Percentiles rank a stretch among this genome's conserved stretches.
These are phyloP conservation scores for Penicillium palitans DNA, from an alignment of 2,329 filamentous ascomycete genomes.

Conservation along the genomic window DNA sequence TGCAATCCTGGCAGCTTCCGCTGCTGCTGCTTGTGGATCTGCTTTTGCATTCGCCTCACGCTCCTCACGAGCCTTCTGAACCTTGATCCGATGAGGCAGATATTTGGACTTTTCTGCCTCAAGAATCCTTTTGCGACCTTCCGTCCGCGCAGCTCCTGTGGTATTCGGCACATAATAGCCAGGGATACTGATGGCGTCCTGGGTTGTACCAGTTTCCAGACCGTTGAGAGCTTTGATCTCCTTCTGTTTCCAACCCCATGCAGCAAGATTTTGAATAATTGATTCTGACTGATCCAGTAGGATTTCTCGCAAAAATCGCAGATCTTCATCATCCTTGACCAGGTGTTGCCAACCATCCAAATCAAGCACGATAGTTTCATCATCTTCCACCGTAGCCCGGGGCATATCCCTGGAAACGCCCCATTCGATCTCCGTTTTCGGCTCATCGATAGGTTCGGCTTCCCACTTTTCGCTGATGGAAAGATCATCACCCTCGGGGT, in stretches of 20 bases:
- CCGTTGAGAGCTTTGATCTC: slow-evolving; percentile 69
- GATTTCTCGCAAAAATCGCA: slow-evolving; percentile 56
- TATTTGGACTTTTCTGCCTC: slow-evolving; percentile 99
- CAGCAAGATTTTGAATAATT: slow-evolving; percentile 57
- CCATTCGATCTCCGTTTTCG: slow-evolving; percentile 57
- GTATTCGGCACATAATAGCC: slow-evolving; percentile 81
- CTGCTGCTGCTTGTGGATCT: slow-evolving; percentile 64
- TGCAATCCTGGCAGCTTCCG: slow-evolving; percentile 70
- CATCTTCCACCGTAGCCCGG: slow-evolving; percentile 65
- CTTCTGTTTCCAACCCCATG: slow-evolving; percentile 72
- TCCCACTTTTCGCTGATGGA: slow-evolving; percentile 31
- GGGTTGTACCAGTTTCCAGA: slow-evolving; percentile 56
- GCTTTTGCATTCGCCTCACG: slow-evolving; percentile 71
- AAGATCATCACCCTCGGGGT: slow-evolving; percentile 8
- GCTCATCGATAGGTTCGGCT: slow-evolving; percentile 32
- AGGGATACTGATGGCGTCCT: slow-evolving; percentile 56
- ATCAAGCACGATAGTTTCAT: slow-evolving; percentile 63
- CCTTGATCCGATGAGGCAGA: slow-evolving; percentile 93
- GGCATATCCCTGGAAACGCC: slow-evolving; percentile 61
- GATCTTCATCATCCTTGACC: slow-evolving; percentile 68
- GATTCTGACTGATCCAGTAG: slow-evolving; percentile 50
- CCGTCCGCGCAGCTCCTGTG: slow-evolving; percentile 84
- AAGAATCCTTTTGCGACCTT: slow-evolving; percentile 91
- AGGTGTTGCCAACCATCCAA: slow-evolving; percentile 69
- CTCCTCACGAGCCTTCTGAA: slow-evolving; percentile 86